These are phyloP conservation scores for Crepidotus sp. DNA, from an alignment of 1,284 basidiomycete species.

Conservation along the genomic window DNA sequence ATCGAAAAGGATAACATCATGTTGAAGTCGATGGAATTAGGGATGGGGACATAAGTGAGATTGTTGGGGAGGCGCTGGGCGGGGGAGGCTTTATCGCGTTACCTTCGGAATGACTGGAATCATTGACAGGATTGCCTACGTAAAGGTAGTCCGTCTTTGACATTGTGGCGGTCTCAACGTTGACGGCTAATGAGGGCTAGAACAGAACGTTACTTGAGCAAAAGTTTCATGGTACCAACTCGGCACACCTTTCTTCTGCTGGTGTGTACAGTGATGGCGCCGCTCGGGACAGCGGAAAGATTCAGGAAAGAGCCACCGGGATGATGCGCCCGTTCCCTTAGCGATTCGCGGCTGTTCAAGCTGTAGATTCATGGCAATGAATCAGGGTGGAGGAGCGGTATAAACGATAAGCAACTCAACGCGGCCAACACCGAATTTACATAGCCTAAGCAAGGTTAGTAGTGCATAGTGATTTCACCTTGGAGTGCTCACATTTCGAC, in stretches of 20 bases:
- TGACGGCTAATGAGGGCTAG: slow-evolving; percentile 22
- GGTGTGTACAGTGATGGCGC: background rate
- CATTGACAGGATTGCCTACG: slow-evolving; percentile 18
- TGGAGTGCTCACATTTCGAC: slow-evolving; percentile 27
- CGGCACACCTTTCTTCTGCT: slow-evolving; percentile 9
- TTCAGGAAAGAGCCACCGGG: slow-evolving; percentile 28
- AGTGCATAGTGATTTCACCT: slow-evolving; percentile 1
- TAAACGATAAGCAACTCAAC: slow-evolving; percentile 21
- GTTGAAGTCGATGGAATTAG: background rate
- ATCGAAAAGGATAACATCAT: background rate
- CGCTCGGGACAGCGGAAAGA: slow-evolving; percentile 24
- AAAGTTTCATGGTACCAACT: background rate
- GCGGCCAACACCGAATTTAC: slow-evolving; percentile 36
- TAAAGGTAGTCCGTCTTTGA: slow-evolving; percentile 23
- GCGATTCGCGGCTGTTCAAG: slow-evolving; percentile 32
- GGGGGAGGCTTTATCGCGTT: slow-evolving; percentile 5
- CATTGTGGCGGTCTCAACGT: slow-evolving; percentile 28
- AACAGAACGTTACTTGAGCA: background rate
- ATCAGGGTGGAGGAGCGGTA: slow-evolving; percentile 1
- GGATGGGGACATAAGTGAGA: background rate
- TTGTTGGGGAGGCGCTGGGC: slow-evolving; percentile 2
- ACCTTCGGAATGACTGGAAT: background rate
- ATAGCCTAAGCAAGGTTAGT: slow-evolving; percentile 25
- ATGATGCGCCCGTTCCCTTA: slow-evolving; percentile 28
- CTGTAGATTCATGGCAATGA: too few relatives aligned